phyloP scores from a whole-genome alignment of 2,329 filamentous ascomycete genomes.

The Colletotrichum salicis region DNA sequence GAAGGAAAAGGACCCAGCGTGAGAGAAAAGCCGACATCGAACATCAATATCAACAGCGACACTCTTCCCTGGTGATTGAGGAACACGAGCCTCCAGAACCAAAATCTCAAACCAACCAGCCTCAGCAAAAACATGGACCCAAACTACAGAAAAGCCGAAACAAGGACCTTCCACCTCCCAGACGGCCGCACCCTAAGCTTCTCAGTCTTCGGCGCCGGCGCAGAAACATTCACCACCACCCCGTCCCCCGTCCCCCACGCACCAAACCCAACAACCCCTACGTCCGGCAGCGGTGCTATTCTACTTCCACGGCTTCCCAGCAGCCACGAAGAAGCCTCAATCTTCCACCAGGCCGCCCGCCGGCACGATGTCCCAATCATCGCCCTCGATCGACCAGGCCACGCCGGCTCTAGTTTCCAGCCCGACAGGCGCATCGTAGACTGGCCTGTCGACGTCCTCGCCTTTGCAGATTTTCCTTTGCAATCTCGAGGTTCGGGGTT shows the following conservation, averaged over 20 bases:
- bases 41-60: no score
- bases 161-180: not conserved
- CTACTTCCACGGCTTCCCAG: not conserved
- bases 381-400: not conserved
- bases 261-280: not conserved
- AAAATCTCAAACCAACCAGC: not conserved
- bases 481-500: not conserved
- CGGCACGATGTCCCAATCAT: not conserved
- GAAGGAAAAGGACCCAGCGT: no score
- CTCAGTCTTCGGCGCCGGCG: conserved; percentile 1
- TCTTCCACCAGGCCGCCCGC: not conserved
- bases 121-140: not conserved
- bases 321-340: not conserved
- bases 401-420: not conserved
- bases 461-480: not conserved
- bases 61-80: not conserved
- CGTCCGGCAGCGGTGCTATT: not conserved
- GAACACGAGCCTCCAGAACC: not conserved
- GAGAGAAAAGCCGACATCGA: no score
- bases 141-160: not conserved
- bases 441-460: not conserved
- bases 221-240: no score
- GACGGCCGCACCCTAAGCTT: conserved; percentile 11
- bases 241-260: no score
- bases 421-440: not conserved